Percentiles rank a stretch among this genome's conserved stretches.
Conservation (phyloP, 1,139 yeast genomes). For the Pneumocystis murina region DNA sequence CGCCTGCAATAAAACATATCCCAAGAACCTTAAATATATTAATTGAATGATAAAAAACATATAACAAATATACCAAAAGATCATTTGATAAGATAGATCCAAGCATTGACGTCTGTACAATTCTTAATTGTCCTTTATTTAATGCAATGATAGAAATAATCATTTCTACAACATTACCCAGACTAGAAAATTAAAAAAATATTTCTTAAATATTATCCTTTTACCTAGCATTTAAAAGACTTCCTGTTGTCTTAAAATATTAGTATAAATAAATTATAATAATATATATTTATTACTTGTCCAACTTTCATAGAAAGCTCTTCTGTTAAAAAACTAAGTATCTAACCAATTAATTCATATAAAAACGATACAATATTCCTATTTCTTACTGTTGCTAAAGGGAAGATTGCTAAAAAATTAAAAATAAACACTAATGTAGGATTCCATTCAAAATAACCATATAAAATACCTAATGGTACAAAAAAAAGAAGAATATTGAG, state of each 20-base stretch:
- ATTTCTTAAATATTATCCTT: not conserved
- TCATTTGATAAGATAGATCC: conserved; percentile 83
- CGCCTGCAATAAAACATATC: conserved; percentile 91
- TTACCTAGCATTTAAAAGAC: not conserved
- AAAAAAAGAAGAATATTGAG: conserved; percentile 63
- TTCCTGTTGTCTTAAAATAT: not conserved
- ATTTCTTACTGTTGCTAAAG: conserved; percentile 50
- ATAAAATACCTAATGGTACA: conserved; percentile 74
- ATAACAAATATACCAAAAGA: conserved; percentile 35
- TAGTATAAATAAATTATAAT: conserved; percentile 31
- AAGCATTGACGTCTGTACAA: conserved; percentile 89
- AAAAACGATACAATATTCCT: conserved; percentile 36
- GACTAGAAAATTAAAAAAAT: conserved; percentile 26
- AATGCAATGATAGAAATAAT: conserved; percentile 87
- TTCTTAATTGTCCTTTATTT: conserved; percentile 68
- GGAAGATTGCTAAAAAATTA: conserved; percentile 81
- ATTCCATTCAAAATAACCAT: conserved; percentile 46
- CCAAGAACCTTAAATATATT: conserved; percentile 39
- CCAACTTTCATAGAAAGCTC: conserved; percentile 79
- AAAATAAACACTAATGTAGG: conserved; percentile 50
- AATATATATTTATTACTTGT: conserved; percentile 73
- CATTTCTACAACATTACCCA: conserved; percentile 87
- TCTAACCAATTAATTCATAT: not conserved
- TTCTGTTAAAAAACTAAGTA: conserved; percentile 62
- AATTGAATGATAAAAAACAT: not conserved